Base-by-base conservation (phyloP, 2,329 filamentous ascomycete species). In the Sporothrix inflata region DNA sequence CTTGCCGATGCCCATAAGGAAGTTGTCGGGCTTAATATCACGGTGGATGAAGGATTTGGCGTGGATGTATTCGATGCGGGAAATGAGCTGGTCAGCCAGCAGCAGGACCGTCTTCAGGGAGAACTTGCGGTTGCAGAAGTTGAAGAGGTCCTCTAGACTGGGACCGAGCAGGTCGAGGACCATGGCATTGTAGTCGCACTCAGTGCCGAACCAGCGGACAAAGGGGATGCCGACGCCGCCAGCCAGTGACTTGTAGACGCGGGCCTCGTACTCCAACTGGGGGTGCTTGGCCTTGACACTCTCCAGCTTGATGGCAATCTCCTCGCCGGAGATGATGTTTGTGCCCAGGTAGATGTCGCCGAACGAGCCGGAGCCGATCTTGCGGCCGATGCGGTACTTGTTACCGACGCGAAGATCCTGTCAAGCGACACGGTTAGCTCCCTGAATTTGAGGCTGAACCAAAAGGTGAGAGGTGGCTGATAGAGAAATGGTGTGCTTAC, bases 161-260 rank as follows among this genome's bases (percentile, higher is more conserved):
- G 96, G 96, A 51, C 96, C 96, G 73, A 99, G 92, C 34, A 99
- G 91, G 80, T 99, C 96, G 76, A 98, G 90, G 69, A 99, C 96
- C 96, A 99, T 98, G 82, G 96, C 96, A 84, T 99, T 98, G 90
- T 99, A 98, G 86, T 98, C 96, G 84, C 95, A 98, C 85, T 99
- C 96, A 74, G 95, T 98, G 77, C 96, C 96, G 83, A 98, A 99
- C 96, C 96, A 99, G 84, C 95, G 94, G 80, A 99, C 96, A 80
- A 98, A 98, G 65, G 96, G 96, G 76, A 99, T 99, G 74, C 96
- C 96, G 78, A 98, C 96, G 82, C 96, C 96, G 77, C 96, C 96
- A 72, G 96, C 96, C 69, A 99, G 92, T 30, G 89, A 91, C 83
- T 92, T 92, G 85, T 92, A 95, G 79, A 98, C 95, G 78, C 95